Evolutionary conservation across 2,329 filamentous ascomycete genomes (phyloP).

Genomic region (Amauroascus niger): DNA sequence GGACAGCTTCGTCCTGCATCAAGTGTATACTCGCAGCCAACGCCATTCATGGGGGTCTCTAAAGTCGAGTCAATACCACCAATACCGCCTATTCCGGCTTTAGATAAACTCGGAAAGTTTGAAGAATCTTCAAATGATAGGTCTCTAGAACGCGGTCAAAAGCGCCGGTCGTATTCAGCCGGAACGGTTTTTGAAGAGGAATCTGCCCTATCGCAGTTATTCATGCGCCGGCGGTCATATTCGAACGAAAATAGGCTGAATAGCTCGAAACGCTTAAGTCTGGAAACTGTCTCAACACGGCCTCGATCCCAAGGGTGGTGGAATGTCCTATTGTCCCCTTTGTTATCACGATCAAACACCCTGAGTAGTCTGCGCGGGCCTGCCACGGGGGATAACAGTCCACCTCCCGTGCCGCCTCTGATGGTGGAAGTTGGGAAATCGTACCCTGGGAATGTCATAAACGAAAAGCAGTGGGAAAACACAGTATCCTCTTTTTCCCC

Average conservation of each 20-base stretch:
- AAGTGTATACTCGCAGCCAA: constrained; percentile 38
- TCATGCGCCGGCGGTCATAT: constrained; percentile 19
- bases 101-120: constrained; percentile 21
- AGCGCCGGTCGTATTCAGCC: constrained; percentile 27
- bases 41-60: constrained; percentile 21
- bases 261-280: constrained; percentile 26
- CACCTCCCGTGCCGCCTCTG: constrained; percentile 25
- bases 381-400: constrained; percentile 16
- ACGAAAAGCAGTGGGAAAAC: constrained; percentile 15
- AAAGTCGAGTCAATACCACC: constrained; percentile 27
- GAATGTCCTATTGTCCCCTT: constrained; percentile 40
- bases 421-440: constrained; percentile 12
- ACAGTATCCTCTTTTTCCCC: constrained; percentile 27
- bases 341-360: constrained; percentile 33
- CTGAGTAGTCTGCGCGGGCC: constrained; percentile 24
- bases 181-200: constrained; percentile 31
- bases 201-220: constrained; percentile 12
- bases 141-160: constrained; percentile 19
- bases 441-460: neutral
- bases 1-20: constrained; percentile 28
- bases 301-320: constrained; percentile 43
- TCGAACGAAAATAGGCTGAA: constrained; percentile 26
- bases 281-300: constrained; percentile 30
- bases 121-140: constrained; percentile 17
- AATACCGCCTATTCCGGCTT: constrained; percentile 33